Base-by-base conservation (phyloP, 139 green algal genomes). In the Chlamydomonas sp. region DNA sequence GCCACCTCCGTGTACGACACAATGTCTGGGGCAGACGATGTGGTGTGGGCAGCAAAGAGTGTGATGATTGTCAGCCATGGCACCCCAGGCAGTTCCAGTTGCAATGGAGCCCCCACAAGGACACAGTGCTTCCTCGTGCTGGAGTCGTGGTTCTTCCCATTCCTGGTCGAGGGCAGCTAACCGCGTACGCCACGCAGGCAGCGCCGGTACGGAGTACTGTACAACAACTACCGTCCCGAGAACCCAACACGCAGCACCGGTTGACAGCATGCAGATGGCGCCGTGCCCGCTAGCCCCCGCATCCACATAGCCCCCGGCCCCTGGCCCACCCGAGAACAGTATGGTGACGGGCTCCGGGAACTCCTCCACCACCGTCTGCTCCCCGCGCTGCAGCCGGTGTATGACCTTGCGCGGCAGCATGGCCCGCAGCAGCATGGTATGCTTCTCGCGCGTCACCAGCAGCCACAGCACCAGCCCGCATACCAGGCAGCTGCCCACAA, bases 401-500 rank as follows among this genome's bases (percentile, higher is more conserved):
- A 87, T 87, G 16, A 87, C 62, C 83, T 87, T 87, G 1, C 14
- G 9, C 14, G 83, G 83, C 83, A 87, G 73, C 83, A 87, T 87
- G 15, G 83, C 83, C 18, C 18, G 31, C 4, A 87, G 83, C 73
- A 87, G 83, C 83, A 74, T 79, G 76, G 78, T 58, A 63, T 89
- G 84, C 58, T 84, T 83, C 66, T 89, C 76, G 17, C 59, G 57
- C 64, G 84, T 90, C 75, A 92, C 68, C 49, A 90, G 69, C 12
- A 92, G 63, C 57, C 85, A 85, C 18, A 64, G 57, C 60, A 92
- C 66, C 75, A 92, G 74, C 62, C 64, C 75, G 8, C 66, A 58
- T 16, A 90, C 85, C 66, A 90, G 31, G 3, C 63, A 60, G 61
- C 79, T 78, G 10, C 88, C 80, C 17, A 92, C 57, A 75, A 92